These are phyloP conservation scores for Sphenostylis stenocarpa DNA, from an alignment of 306 rosid genomes.

Conservation along the genomic window DNA sequence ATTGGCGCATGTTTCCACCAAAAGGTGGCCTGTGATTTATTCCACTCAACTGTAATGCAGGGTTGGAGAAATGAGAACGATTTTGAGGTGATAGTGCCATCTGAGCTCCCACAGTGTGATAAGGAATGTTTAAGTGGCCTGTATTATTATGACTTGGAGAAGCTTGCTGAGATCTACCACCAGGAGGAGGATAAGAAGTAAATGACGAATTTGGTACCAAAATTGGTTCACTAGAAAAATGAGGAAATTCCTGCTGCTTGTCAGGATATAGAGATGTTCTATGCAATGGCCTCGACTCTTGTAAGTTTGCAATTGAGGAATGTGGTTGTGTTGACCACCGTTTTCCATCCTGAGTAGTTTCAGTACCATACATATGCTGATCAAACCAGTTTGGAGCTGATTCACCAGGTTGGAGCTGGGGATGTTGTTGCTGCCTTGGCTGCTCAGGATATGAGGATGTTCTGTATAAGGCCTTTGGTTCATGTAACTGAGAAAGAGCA, in stretches of 20 bases:
- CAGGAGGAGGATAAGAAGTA: slow-evolving; percentile 65
- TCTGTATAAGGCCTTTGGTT: slow-evolving; percentile 69
- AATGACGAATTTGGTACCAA: slow-evolving; percentile 50
- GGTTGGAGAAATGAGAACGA: slow-evolving; percentile 50
- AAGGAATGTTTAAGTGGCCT: slow-evolving; percentile 44
- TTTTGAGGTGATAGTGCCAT: slow-evolving; percentile 49
- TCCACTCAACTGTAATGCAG: slow-evolving; percentile 51
- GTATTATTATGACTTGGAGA: slow-evolving; percentile 48
- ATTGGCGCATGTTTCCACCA: slow-evolving; percentile 48
- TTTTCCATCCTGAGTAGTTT: slow-evolving; percentile 50
- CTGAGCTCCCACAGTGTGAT: slow-evolving; percentile 46
- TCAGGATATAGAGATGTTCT: slow-evolving; percentile 60
- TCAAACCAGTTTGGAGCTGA: slow-evolving; percentile 58
- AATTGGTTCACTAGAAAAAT: slow-evolving; percentile 54
- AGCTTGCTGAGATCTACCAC: slow-evolving; percentile 49
- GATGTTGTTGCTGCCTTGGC: slow-evolving; percentile 68
- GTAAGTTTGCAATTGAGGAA: slow-evolving; percentile 36
- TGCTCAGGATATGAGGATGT: slow-evolving; percentile 92
- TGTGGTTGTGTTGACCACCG: slow-evolving; percentile 64
- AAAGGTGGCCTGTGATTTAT: slow-evolving; percentile 46
- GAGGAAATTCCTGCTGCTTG: slow-evolving; percentile 48
- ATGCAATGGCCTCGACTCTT: slow-evolving; percentile 44
- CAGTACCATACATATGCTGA: slow-evolving; percentile 44
- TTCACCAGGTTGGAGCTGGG: slow-evolving; percentile 57
- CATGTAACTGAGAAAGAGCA: slow-evolving; percentile 40